Base-by-base conservation (phyloP, 495 filamentous ascomycete species). In the Talaromyces stipitatus region DNA sequence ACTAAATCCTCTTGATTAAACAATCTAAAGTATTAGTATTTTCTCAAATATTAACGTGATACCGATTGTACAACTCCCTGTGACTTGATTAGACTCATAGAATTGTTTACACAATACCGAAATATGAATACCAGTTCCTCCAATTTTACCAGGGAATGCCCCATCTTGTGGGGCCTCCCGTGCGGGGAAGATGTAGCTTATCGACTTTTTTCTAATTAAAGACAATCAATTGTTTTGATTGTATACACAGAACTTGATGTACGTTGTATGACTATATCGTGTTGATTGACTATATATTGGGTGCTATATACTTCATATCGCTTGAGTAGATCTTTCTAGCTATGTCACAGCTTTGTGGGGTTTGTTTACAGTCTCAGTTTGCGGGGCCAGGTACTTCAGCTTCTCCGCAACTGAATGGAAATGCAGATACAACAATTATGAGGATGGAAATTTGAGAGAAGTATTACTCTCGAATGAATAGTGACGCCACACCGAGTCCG, bases 401-500 rank as follows among this genome's bases (percentile, higher is more conserved):
- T 33, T 38, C 33, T 38, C 33, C 33, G 33, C 33, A 18, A n/a
- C 14, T 18, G 33, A 8, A 8, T 18, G n/a, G n/a, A n/a, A n/a
- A n/a, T n/a, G n/a, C 9, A 16, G 33, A 38, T 18, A 9, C 33
- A 16, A n/a, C n/a, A n/a, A n/a, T n/a, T n/a, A n/a, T 16, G n/a
- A 41, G 12, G n/a, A 41, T 16, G 6, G 10, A 36, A 1, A 10
- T 14, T 14, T 46, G 12, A 24, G 2, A 24, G 16, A 14, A 22
- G 0, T 22, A 43, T 66, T 78, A 89, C 69, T 90, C 87, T 57
- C 82, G 74, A 9, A 90, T 84, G 72, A 89, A 87, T 46, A 90
- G 68, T 12, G 83, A 84, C 7, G 85, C 85, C 81, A 88, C 87
- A 1, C 87, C 87, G 85, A 90, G 89, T 1, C 87, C 87, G 11